Evolutionary conservation across 768 basidiomycete species (phyloP).

Genomic region (Naematelia aurantialba): DNA sequence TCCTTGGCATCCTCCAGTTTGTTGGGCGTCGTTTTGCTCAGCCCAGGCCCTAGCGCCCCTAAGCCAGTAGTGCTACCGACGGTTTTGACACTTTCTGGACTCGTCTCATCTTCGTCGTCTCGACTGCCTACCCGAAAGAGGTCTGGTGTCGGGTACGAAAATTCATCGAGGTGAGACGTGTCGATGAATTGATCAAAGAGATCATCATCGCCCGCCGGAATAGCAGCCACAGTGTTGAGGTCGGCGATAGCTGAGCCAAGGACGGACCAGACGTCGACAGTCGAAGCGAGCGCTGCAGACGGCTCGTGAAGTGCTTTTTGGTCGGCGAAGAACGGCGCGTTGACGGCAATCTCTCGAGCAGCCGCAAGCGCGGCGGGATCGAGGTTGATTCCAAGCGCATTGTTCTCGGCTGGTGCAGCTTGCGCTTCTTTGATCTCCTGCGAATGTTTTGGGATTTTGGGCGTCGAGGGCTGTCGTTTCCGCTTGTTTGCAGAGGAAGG

Average conservation of each 20-base stretch:
- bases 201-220: conserved; percentile 18
- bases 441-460: conserved; percentile 1
- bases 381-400: conserved; percentile 5
- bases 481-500: conserved; percentile 3
- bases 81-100: conserved; percentile 33
- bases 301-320: not conserved
- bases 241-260: not conserved
- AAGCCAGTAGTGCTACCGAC: conserved; percentile 18
- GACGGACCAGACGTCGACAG: not conserved
- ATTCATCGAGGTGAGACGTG: conserved; percentile 12
- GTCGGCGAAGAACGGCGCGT: conserved; percentile 2
- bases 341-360: not conserved
- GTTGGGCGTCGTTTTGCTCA: not conserved
- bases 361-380: not conserved
- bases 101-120: conserved; percentile 21
- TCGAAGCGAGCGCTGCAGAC: not conserved
- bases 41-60: not conserved
- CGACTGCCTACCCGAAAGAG: conserved; percentile 7
- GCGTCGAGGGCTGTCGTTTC: conserved; percentile 3
- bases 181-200: conserved; percentile 35
- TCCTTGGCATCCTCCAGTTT: not conserved
- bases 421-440: not conserved
- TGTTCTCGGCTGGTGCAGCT: conserved; percentile 1
- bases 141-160: conserved; percentile 28
- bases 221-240: not conserved